Percentiles rank a stretch among this genome's conserved stretches.
Conservation (phyloP, 1,284 basidiomycete genomes). For the Paramarasmius palmivorus region DNA sequence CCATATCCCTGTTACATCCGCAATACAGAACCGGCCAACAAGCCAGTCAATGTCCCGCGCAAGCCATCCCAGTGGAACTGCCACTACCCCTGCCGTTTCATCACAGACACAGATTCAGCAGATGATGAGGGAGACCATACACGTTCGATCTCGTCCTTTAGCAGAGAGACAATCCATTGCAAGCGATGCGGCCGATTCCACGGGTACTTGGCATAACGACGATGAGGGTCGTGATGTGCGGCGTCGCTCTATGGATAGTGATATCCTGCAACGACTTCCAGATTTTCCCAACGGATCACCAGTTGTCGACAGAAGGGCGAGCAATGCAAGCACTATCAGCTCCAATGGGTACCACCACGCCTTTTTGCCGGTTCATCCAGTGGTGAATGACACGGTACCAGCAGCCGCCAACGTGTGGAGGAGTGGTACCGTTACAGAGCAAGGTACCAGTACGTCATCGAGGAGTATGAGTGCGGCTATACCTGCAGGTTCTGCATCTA, state of each 20-base stretch:
- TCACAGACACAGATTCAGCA: no score
- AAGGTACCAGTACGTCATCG: no score
- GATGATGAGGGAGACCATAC: no score
- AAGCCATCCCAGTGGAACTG: no score
- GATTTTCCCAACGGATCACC: background rate
- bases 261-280: background rate
- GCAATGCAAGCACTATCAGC: background rate
- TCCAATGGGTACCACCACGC: background rate
- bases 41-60: no score
- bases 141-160: no score
- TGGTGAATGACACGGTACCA: background rate
- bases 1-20: no score
- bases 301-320: background rate
- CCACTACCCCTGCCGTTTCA: no score
- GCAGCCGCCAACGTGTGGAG: background rate
- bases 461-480: no score
- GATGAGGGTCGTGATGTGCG: background rate
- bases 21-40: no score
- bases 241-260: background rate
- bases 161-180: no score
- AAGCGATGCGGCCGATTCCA: background rate
- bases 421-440: background rate
- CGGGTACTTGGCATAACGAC: background rate
- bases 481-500: background rate
- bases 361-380: background rate